These are phyloP conservation scores for Coprinopsis cinerea DNA, from an alignment of 768 basidiomycete species.

Conservation along the genomic window DNA sequence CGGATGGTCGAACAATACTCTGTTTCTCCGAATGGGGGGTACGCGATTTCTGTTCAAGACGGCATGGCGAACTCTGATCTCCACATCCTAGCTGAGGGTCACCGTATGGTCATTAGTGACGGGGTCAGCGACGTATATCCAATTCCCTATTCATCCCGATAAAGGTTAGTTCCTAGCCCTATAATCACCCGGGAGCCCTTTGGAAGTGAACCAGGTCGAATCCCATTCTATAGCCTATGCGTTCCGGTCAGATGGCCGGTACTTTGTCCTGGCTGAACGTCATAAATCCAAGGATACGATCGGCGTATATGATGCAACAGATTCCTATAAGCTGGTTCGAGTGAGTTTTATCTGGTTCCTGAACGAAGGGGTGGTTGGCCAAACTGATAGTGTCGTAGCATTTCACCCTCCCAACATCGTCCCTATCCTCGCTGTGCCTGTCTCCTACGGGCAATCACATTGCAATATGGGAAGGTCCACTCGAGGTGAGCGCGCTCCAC, in stretches of 20 bases:
- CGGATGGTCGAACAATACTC: constrained; percentile 73
- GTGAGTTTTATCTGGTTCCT: constrained; percentile 33
- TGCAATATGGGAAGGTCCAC: constrained; percentile 77
- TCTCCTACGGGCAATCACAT: constrained; percentile 74
- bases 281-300: constrained; percentile 87
- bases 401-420: constrained; percentile 72
- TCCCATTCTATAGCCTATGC: constrained; percentile 50
- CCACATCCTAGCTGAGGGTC: constrained; percentile 59
- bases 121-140: constrained; percentile 75
- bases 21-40: constrained; percentile 95
- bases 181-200: background rate
- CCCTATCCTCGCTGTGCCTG: constrained; percentile 62
- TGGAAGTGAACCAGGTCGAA: background rate
- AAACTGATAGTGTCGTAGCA: constrained; percentile 44
- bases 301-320: constrained; percentile 73
- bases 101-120: constrained; percentile 81
- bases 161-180: constrained; percentile 42
- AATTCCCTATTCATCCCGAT: constrained; percentile 78
- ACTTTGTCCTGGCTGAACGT: constrained; percentile 81
- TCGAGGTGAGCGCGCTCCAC: constrained; percentile 52
- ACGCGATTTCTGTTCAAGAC: constrained; percentile 29
- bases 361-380: background rate
- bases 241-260: constrained; percentile 75
- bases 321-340: constrained; percentile 66
- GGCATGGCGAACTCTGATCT: background rate